These are phyloP conservation scores for Gracilariopsis chorda DNA, from an alignment of 23 red algal genomes.

Conservation along the genomic window DNA sequence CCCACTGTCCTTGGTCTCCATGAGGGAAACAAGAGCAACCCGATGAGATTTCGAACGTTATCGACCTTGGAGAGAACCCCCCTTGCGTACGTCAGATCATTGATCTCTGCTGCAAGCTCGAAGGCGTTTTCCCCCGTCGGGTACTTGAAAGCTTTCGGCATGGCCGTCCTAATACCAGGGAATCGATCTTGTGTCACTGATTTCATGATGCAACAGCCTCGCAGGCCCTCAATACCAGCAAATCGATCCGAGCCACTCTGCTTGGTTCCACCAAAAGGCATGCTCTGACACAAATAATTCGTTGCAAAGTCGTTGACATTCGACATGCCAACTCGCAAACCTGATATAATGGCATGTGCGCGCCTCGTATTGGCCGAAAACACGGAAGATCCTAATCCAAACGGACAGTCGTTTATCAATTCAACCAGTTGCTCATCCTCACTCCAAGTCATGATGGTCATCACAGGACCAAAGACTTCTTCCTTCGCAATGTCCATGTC, in stretches of 20 bases:
- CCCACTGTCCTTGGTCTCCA: slow-evolving; percentile 46
- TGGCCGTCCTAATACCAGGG: slow-evolving; percentile 59
- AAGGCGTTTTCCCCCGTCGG: slow-evolving; percentile 46
- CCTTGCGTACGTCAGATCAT: slow-evolving; percentile 64
- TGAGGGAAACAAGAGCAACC: slow-evolving; percentile 29
- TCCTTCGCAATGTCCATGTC: slow-evolving; percentile 85
- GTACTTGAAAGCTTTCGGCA: slow-evolving; percentile 75
- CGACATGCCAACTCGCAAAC: slow-evolving; percentile 80
- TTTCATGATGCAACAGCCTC: slow-evolving; percentile 87
- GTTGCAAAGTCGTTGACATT: slow-evolving; percentile 97
- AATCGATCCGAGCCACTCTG: slow-evolving; percentile 91
- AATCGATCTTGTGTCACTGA: slow-evolving; percentile 76
- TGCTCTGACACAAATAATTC: slow-evolving; percentile 93
- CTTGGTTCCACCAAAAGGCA: slow-evolving; percentile 96
- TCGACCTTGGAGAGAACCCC: slow-evolving; percentile 46
- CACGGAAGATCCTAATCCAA: slow-evolving; percentile 81
- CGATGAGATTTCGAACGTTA: slow-evolving; percentile 51
- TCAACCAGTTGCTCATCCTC: slow-evolving; percentile 59
- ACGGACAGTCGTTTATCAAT: slow-evolving; percentile 74
- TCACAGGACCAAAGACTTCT: slow-evolving; percentile 97
- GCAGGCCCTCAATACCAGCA: slow-evolving; percentile 93
- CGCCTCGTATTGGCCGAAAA: slow-evolving; percentile 54
- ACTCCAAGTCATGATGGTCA: slow-evolving; percentile 66
- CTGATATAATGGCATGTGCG: slow-evolving; percentile 19
- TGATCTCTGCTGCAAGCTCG: slow-evolving; percentile 65